Base-by-base conservation (phyloP, 306 rosid genomes). In the Cucumis melo region DNA sequence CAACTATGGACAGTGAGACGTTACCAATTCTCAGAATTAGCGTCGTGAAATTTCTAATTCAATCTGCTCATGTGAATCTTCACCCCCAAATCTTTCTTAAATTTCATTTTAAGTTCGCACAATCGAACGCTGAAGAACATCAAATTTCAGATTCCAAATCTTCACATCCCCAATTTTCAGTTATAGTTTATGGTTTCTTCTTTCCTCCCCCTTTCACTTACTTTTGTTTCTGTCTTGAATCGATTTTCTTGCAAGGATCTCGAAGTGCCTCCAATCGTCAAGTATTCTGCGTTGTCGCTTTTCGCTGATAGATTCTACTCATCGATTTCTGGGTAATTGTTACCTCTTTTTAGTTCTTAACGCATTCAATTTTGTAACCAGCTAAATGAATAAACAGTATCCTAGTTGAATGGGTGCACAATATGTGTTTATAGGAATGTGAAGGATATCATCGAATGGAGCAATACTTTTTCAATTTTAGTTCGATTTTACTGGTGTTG, bases 261-360 rank as follows among this genome's bases (percentile, higher is more conserved):
- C 21, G 81, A 85, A 50, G 85, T 87, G 67, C 5, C 81, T 61
- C 90, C 91, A 14, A 46, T 82, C 24, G 93, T 91, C 59, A 93
- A 93, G 61, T 93, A 89, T 84, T 80, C 97, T 0, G 97, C 94
- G 13, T 70, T 91, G 23, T 88, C 97, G 34, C 79, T 93, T 36
- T 89, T 89, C 79, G 83, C 83, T 17, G 93, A 91, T 84, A 84
- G 93, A 51, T 91, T 91, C 85, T 73, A 83, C 79, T 83, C 78
- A 10, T 85, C 82, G 8, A 34, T 91, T 41, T 85, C 89, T 54
- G 42, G 82, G 95, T 93, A 78, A 41, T 32, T 71, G 0, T 42
- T 13, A 44, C 7, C 39, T 23, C 23, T 54, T 23, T 24, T 71
- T 75, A 12, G 12, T 65, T 32, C 32, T 71, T 21, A 38, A 62